Percentiles rank a stretch among this genome's conserved stretches.
These are phyloP conservation scores for Kokia cookei DNA, from an alignment of 441 rosid species.

Conservation along the genomic window DNA sequence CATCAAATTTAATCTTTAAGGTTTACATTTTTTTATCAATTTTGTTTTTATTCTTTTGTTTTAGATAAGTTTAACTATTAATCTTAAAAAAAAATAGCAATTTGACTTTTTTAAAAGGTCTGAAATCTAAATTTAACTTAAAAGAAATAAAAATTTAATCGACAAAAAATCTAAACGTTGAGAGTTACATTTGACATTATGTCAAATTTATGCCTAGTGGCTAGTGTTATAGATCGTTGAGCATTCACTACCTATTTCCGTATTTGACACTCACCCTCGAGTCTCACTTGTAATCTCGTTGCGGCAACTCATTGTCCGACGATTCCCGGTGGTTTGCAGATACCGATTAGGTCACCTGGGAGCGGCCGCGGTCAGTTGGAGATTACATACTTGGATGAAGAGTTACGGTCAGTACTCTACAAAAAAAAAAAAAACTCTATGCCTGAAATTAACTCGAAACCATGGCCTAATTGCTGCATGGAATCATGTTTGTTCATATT, in stretches of 20 bases:
- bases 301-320: background rate
- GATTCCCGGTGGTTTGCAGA: constrained; percentile 13
- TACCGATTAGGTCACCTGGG: constrained; percentile 34
- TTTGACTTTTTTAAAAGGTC: background rate
- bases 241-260: background rate
- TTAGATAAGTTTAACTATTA: too few species aligned
- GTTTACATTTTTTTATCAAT: too few species aligned
- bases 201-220: background rate
- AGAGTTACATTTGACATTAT: too few species aligned
- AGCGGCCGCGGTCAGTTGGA: constrained; percentile 47
- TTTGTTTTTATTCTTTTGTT: too few species aligned
- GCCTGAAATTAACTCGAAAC: background rate
- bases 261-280: background rate
- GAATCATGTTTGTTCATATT: background rate
- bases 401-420: constrained; percentile 22
- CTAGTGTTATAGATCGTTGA: too few species aligned
- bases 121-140: too few species aligned
- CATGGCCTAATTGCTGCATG: background rate
- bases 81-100: too few species aligned
- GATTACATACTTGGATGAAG: constrained; percentile 42
- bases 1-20: background rate
- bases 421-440: background rate
- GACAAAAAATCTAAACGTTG: too few species aligned
- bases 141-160: too few species aligned
- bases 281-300: background rate